These are phyloP conservation scores for Dioscorea cayenensis DNA, from an alignment of 116 monocot species.

Conservation along the genomic window DNA sequence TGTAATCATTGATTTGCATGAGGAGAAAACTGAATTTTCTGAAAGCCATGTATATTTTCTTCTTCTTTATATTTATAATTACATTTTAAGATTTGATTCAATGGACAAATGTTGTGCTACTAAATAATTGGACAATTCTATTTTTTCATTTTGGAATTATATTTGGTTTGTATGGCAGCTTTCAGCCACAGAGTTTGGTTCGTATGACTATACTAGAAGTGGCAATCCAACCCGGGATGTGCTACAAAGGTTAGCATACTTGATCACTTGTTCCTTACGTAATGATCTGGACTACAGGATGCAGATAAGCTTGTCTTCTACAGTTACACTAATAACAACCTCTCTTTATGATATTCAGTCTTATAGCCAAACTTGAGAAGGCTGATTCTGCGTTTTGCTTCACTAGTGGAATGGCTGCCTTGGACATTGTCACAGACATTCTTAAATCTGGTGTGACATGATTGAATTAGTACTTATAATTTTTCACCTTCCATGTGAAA, in stretches of 20 bases:
- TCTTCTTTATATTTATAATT: background rate
- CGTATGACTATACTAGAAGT: slow-evolving; percentile 91
- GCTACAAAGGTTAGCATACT: slow-evolving; percentile 1
- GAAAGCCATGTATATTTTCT: background rate
- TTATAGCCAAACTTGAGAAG: slow-evolving; percentile 96
- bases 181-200: slow-evolving; percentile 33
- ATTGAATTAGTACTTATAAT: background rate
- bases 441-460: slow-evolving; percentile 49
- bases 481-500: too few species aligned
- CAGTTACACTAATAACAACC: background rate
- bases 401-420: slow-evolving; percentile 96
- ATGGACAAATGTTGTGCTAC: slow-evolving; percentile 53
- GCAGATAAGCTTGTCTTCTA: background rate
- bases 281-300: background rate
- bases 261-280: background rate
- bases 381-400: slow-evolving; percentile 91
- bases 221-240: too few species aligned
- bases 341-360: slow-evolving; percentile 26
- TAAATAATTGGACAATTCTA: slow-evolving; percentile 9
- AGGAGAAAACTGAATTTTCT: too few species aligned
- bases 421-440: slow-evolving; percentile 67
- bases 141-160: too few species aligned
- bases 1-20: too few species aligned
- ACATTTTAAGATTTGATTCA: background rate
- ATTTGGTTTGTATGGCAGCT: too few species aligned